These are phyloP conservation scores for Talaromyces trachyspermus DNA, from an alignment of 495 filamentous ascomycete species.

Conservation along the genomic window DNA sequence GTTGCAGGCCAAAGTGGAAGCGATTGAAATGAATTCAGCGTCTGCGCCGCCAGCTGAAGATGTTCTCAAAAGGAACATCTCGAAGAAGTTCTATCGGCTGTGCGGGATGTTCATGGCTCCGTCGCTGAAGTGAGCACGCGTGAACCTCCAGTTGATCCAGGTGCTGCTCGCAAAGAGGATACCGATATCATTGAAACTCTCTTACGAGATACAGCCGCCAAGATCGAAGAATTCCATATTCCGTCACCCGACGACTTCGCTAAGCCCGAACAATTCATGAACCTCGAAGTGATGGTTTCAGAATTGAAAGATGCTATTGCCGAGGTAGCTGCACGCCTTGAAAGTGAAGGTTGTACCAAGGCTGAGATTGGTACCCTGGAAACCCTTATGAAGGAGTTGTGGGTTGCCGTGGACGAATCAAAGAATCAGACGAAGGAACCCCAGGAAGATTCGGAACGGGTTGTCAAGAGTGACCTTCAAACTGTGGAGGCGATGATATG, in stretches of 20 bases:
- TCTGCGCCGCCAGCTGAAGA: conserved; percentile 33
- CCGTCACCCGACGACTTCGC: conserved; percentile 52
- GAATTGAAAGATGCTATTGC: conserved; percentile 65
- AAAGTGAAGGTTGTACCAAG: conserved; percentile 58
- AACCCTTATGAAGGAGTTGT: conserved; percentile 66
- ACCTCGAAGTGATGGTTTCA: conserved; percentile 59
- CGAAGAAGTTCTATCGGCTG: conserved; percentile 47
- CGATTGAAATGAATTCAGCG: conserved; percentile 57
- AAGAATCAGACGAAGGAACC: conserved; percentile 45
- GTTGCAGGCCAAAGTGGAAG: conserved; percentile 74
- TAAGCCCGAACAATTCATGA: conserved; percentile 68
- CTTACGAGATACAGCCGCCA: conserved; percentile 73
- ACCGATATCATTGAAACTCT: conserved; percentile 84
- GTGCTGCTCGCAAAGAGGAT: conserved; percentile 59
- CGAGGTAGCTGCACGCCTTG: conserved; percentile 48
- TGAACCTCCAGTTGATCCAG: conserved; percentile 29
- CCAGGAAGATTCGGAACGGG: conserved; percentile 53
- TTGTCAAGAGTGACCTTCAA: conserved; percentile 73
- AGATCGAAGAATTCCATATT: conserved; percentile 69
- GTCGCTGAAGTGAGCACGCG: conserved; percentile 39
- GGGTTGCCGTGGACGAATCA: conserved; percentile 65
- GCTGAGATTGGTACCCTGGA: conserved; percentile 72
- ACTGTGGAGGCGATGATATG: conserved; percentile 68
- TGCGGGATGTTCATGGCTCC: conserved; percentile 52
- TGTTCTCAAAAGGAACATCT: conserved; percentile 52